Percentiles rank a stretch among this genome's conserved stretches.
Evolutionary conservation across 495 filamentous ascomycete genomes (phyloP).

Genomic region (Rusavskia elegans): DNA sequence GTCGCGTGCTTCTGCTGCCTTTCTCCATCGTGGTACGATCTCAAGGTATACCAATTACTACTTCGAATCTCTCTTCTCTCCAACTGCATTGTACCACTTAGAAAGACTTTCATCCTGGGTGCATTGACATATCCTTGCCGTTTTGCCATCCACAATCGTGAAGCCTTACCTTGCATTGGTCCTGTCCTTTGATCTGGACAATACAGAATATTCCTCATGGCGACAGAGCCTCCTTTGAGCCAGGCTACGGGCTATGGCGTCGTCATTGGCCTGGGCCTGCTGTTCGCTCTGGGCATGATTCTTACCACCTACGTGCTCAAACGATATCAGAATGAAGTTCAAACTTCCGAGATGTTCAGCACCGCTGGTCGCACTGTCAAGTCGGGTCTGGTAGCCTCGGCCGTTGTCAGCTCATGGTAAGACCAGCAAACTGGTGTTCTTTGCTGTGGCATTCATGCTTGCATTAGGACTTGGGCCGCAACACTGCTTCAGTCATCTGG

Average conservation of each 20-base stretch:
- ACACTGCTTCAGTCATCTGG: conserved; percentile 70
- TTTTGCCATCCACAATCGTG: too few species aligned
- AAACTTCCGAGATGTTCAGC: conserved; percentile 95
- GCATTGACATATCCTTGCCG: too few species aligned
- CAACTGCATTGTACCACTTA: too few species aligned
- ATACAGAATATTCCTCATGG: conserved; percentile 2
- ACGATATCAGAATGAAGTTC: conserved; percentile 80
- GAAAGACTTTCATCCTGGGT: too few species aligned
- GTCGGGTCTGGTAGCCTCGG: conserved; percentile 81
- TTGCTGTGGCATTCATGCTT: background rate
- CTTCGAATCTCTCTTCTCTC: too few species aligned
- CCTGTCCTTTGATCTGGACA: too few species aligned
- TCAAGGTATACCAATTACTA: too few species aligned
- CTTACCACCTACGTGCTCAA: conserved; percentile 65
- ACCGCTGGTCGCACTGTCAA: conserved; percentile 91
- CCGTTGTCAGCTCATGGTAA: conserved; percentile 90
- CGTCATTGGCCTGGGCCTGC: conserved; percentile 54
- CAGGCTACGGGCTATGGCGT: conserved; percentile 73
- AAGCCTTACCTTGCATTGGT: too few species aligned
- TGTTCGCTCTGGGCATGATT: conserved; percentile 67
- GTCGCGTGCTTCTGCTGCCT: too few species aligned
- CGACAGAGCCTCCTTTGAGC: conserved; percentile 34
- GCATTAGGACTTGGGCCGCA: conserved; percentile 33
- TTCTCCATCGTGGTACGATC: too few species aligned
- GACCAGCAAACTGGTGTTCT: conserved; percentile 5